Conservation (phyloP, 176 grass and related monocot species). For the Triticum monococcum region DNA sequence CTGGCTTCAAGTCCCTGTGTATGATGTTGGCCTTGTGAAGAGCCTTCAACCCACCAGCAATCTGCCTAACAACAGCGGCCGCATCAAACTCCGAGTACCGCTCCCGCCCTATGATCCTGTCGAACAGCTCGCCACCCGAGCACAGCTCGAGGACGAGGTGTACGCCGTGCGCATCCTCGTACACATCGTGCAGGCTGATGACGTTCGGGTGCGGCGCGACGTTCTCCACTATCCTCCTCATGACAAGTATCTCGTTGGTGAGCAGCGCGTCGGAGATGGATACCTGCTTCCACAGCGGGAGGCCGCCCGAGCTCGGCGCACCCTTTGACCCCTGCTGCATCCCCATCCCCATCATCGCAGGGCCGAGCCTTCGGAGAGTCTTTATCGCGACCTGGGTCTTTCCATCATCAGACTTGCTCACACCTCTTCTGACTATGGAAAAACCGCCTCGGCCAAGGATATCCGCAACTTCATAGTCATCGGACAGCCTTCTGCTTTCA, state of each 20-base stretch:
- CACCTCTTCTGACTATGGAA: slow-evolving; percentile 63
- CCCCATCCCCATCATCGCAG: slow-evolving; percentile 23
- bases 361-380: slow-evolving; percentile 55
- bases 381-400: slow-evolving; percentile 62
- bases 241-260: slow-evolving; percentile 67
- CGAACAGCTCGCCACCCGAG: slow-evolving; percentile 59
- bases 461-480: slow-evolving; percentile 58
- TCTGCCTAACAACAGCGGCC: slow-evolving; percentile 44
- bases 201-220: slow-evolving; percentile 64
- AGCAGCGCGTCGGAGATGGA: slow-evolving; percentile 68
- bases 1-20: slow-evolving; percentile 64
- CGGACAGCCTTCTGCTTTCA: slow-evolving; percentile 48
- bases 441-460: slow-evolving; percentile 64
- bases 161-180: slow-evolving; percentile 47
- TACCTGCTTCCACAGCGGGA: slow-evolving; percentile 60
- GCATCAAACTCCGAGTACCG: slow-evolving; percentile 64
- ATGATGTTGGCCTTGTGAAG: slow-evolving; percentile 64
- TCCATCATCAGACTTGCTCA: slow-evolving; percentile 45
- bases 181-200: slow-evolving; percentile 61
- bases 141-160: slow-evolving; percentile 71
- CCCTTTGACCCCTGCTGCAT: slow-evolving; percentile 31
- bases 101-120: slow-evolving; percentile 45
- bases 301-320: background rate
- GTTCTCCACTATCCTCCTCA: slow-evolving; percentile 71
- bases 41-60: slow-evolving; percentile 52